Conservation (phyloP, 345 rosid genomes). For the Boechera divaricarpa region DNA sequence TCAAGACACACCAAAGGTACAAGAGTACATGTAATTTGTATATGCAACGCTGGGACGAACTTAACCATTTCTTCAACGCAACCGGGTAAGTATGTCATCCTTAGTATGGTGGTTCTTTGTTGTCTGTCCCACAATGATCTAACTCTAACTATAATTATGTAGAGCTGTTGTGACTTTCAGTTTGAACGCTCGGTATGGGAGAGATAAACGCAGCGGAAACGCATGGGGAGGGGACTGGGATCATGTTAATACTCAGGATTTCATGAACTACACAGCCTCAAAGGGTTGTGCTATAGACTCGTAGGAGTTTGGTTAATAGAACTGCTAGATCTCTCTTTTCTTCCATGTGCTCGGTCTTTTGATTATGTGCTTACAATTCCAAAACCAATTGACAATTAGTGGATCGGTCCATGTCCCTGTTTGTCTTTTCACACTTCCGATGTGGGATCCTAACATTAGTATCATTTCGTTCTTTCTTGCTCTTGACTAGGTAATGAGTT, state of each 20-base stretch:
- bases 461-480: neutral
- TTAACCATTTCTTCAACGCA: constrained; percentile 63
- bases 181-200: constrained; percentile 81
- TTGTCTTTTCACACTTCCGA: neutral
- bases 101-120: neutral
- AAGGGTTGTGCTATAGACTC: constrained; percentile 77
- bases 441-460: neutral
- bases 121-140: neutral
- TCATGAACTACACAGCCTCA: constrained; percentile 74
- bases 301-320: constrained; percentile 82
- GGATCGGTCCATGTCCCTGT: neutral
- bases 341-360: no score
- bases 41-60: constrained; percentile 89
- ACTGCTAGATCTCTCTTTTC: neutral
- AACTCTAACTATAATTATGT: constrained; percentile 23
- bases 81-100: constrained; percentile 61
- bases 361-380: neutral
- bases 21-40: constrained; percentile 45
- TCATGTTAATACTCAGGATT: constrained; percentile 65
- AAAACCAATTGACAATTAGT: neutral
- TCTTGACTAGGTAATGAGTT: constrained; percentile 76
- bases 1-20: constrained; percentile 5
- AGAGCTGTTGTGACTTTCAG: constrained; percentile 83
- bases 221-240: constrained; percentile 91
- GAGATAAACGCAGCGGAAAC: constrained; percentile 51